Evolutionary conservation across 2,329 filamentous ascomycete genomes (phyloP).

Genomic region (Neofusicoccum ribis): DNA sequence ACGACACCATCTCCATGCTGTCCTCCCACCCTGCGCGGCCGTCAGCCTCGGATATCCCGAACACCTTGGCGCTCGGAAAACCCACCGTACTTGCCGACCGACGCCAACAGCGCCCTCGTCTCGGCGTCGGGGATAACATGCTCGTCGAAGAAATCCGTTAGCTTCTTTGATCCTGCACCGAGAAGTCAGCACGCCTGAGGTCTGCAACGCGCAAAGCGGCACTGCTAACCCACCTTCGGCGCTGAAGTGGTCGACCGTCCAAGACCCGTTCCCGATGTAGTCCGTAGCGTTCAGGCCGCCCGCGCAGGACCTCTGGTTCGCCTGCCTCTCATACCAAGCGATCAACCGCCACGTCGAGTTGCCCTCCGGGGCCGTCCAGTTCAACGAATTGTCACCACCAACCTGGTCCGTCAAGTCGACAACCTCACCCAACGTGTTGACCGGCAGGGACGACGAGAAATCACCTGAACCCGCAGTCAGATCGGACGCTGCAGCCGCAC

Average conservation of each 20-base stretch:
- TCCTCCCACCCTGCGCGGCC: slow-evolving; percentile 33
- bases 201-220: neutral
- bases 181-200: neutral
- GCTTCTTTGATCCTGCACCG: neutral
- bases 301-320: slow-evolving; percentile 25
- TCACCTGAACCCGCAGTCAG: neutral
- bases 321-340: slow-evolving; percentile 25
- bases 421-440: neutral
- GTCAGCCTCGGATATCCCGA: neutral
- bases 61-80: neutral
- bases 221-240: slow-evolving; percentile 26
- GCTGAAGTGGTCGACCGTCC: slow-evolving; percentile 38
- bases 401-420: slow-evolving; percentile 24
- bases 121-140: slow-evolving; percentile 29
- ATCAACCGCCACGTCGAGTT: slow-evolving; percentile 24
- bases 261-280: slow-evolving; percentile 35
- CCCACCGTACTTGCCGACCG: slow-evolving; percentile 33
- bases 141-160: slow-evolving; percentile 37
- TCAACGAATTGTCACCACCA: slow-evolving; percentile 17
- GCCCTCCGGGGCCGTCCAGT: slow-evolving; percentile 23
- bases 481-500: neutral
- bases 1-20: slow-evolving; percentile 32
- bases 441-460: neutral
- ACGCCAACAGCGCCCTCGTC: slow-evolving; percentile 19
- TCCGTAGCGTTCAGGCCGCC: slow-evolving; percentile 27